Conservation (phyloP, 2,329 filamentous ascomycete genomes). For the Fusarium newnesense region DNA sequence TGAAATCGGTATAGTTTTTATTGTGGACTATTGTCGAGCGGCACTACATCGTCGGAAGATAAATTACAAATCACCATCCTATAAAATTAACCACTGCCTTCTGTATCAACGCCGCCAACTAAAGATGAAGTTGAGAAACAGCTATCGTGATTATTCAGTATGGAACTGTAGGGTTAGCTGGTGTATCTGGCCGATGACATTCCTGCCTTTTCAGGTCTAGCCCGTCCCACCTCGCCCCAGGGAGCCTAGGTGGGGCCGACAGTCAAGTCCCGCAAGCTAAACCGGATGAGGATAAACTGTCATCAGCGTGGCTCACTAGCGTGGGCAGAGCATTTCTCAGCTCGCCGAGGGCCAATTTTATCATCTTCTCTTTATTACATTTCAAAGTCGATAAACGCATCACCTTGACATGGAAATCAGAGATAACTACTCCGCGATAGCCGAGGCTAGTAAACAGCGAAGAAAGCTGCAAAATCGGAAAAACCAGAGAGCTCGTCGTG, state of each 20-base stretch:
- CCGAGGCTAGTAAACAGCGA: background rate
- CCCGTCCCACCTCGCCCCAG: rapidly evolving
- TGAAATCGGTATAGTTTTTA: rapidly evolving
- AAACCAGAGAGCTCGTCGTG: slow-evolving; percentile 6
- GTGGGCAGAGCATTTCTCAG: too few species aligned
- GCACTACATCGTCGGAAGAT: rapidly evolving
- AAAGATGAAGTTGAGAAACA: background rate
- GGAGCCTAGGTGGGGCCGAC: background rate
- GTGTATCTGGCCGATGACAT: background rate
- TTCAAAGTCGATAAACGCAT: too few species aligned
- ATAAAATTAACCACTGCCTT: rapidly evolving
- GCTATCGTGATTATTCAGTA: background rate
- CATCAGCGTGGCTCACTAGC: background rate
- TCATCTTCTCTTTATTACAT: background rate
- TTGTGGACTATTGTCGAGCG: rapidly evolving
- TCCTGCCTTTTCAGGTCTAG: background rate
- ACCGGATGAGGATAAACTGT: background rate
- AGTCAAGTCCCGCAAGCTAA: background rate
- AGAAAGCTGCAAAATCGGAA: background rate
- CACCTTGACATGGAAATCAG: background rate
- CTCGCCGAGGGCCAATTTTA: background rate
- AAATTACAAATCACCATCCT: background rate
- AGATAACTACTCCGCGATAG: background rate
- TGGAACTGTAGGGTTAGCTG: rapidly evolving
- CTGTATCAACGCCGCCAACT: background rate